These are phyloP conservation scores for Lipomyces yamadae DNA, from an alignment of 805 yeast genomes.

Conservation along the genomic window DNA sequence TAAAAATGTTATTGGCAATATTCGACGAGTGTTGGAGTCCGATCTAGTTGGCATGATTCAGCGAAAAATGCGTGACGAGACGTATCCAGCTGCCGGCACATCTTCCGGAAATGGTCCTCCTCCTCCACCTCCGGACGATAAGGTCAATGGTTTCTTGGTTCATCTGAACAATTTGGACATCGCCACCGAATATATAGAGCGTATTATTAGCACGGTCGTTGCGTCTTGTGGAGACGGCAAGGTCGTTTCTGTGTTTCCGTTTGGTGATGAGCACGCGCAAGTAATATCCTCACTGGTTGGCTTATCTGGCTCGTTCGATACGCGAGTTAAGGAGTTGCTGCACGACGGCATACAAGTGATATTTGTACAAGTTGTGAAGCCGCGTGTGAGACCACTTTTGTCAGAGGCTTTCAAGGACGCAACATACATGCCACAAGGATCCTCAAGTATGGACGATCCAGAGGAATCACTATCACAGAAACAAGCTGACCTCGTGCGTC, in stretches of 20 bases:
- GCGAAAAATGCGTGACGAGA: conserved; percentile 52
- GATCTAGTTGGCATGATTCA: conserved; percentile 65
- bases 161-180: conserved; percentile 74
- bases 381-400: conserved; percentile 47
- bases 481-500: conserved; percentile 36
- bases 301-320: conserved; percentile 43
- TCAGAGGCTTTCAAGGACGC: conserved; percentile 49
- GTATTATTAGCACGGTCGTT: conserved; percentile 52
- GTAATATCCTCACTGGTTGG: conserved; percentile 36
- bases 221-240: conserved; percentile 36
- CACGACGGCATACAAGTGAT: conserved; percentile 52
- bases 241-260: conserved; percentile 38
- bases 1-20: conserved; percentile 58
- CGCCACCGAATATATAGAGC: conserved; percentile 61
- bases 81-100: conserved; percentile 45
- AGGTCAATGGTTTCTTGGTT: conserved; percentile 55
- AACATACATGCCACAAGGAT: conserved; percentile 45
- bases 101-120: conserved; percentile 22
- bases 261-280: conserved; percentile 39
- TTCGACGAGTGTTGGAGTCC: conserved; percentile 63
- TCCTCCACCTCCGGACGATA: conserved; percentile 35
- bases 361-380: conserved; percentile 48
- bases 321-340: conserved; percentile 49
- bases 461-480: conserved; percentile 32
- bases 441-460: conserved; percentile 31